Evolutionary conservation across 164 flowering plant species (phyloP), one percentile per base, ranked within the genome.

Genomic region (Cinnamomum chago): DNA sequence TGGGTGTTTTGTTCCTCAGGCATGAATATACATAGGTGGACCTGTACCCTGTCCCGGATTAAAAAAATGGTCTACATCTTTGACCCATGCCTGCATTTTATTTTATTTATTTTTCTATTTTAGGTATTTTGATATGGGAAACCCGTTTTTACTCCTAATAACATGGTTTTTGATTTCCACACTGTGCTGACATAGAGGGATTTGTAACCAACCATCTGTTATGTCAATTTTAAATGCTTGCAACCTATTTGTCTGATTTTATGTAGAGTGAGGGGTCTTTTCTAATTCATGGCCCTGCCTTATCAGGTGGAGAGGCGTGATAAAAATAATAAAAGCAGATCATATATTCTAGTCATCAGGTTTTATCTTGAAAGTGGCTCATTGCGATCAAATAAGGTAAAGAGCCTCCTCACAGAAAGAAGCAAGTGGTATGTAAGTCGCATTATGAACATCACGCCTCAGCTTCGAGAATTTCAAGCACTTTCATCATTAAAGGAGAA

Each of bases 391-490:
- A 82, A 88, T 81, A 89, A 86, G 81, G 97, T 87, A 74, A 86
- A 89, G 79, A 87, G 86, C 86, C 84, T 85, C 55, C 94, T 95
- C 72, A 74, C 78, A 60, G 99, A 88, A 67, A 84, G 99, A 50
- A 93, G 96, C 82, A 93, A 92, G 79, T 95, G 98, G 99, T 87
- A 76, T 83, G 80, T 86, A 50, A 78, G 86, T 83, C 94, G 92
- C 55, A 83, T 95, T 47, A 87, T 93, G 97, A 90, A 86, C 90
- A 87, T 95, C 65, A 90, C 96, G 33, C 84, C 99, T 81, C 98
- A 93, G 78, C 86, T 92, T 74, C 85, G 99, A 76, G 99, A 95
- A 85, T 95, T 95, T 79, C 99, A 95, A 78, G 99, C 97, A 64
- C 84, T 95, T 22, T 90, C 99, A 60, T 88, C 97, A 30, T 72